Evolutionary conservation across 2,329 filamentous ascomycete genomes (phyloP).

Genomic region (Pyrenophora teres): DNA sequence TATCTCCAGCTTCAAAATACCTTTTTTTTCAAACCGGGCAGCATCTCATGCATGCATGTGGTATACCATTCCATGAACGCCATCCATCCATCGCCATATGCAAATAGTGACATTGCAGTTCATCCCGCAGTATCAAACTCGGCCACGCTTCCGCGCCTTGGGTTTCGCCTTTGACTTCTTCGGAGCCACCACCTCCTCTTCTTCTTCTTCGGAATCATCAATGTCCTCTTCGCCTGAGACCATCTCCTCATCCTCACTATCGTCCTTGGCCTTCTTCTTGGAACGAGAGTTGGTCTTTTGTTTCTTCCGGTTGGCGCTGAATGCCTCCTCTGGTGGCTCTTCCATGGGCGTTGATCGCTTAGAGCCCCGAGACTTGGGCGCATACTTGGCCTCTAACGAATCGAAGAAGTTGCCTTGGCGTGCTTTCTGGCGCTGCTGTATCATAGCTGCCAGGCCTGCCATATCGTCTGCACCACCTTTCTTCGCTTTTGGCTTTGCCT

Average conservation of each 20-base stretch:
- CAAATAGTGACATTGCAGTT: not conserved
- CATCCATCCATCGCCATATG: not conserved
- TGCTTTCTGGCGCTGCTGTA: constrained; percentile 44
- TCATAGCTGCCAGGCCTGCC: constrained; percentile 44
- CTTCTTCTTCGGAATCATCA: constrained; percentile 30
- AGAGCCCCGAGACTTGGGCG: constrained; percentile 51
- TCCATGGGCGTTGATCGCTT: constrained; percentile 51
- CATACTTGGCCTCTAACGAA: constrained; percentile 43
- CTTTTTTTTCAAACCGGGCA: too few relatives aligned
- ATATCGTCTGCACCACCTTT: constrained; percentile 41
- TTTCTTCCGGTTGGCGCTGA: constrained; percentile 48
- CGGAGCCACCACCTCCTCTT: constrained; percentile 25
- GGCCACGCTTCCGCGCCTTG: constrained; percentile 21
- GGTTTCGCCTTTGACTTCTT: constrained; percentile 27
- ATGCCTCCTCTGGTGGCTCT: constrained; percentile 68
- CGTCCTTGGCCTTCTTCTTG: constrained; percentile 24
- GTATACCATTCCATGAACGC: constrained; percentile 8
- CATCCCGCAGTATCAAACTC: constrained; percentile 11
- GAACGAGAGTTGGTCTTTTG: constrained; percentile 21
- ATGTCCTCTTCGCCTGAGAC: constrained; percentile 34
- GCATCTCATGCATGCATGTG: constrained; percentile 9
- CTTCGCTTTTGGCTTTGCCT: constrained; percentile 53
- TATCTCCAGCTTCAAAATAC: not conserved
- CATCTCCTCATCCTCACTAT: constrained; percentile 29
- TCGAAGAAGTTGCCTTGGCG: constrained; percentile 45